Evolutionary conservation across 1,139 yeast species (phyloP).

Genomic region (Hansenula anomala): DNA sequence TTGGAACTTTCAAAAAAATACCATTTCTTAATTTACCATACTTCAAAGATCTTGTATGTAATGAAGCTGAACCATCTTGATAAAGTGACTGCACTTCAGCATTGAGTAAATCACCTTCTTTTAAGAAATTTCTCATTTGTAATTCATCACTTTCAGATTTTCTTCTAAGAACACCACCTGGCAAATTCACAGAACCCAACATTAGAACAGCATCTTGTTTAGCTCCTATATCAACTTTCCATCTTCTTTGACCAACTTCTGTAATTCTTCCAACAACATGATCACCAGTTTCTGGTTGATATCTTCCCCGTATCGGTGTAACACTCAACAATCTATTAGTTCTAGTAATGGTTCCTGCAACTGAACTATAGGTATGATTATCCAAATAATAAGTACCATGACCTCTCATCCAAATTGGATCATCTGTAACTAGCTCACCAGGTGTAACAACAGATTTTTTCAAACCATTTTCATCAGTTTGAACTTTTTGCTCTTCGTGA

Average conservation of each 20-base stretch:
- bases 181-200: slow-evolving; percentile 94
- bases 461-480: slow-evolving; percentile 15
- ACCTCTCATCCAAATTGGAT: slow-evolving; percentile 98
- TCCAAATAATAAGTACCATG: slow-evolving; percentile 88
- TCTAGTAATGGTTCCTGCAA: slow-evolving; percentile 84
- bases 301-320: slow-evolving; percentile 78
- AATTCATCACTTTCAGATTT: slow-evolving; percentile 94
- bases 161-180: slow-evolving; percentile 94
- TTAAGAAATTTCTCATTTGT: slow-evolving; percentile 89
- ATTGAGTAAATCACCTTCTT: slow-evolving; percentile 94
- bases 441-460: slow-evolving; percentile 67
- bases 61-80: slow-evolving; percentile 87
- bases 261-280: slow-evolving; percentile 92
- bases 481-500: slow-evolving; percentile 3
- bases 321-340: slow-evolving; percentile 88
- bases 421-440: slow-evolving; percentile 95
- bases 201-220: slow-evolving; percentile 87
- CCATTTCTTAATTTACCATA: slow-evolving; percentile 96
- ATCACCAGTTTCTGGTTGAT: slow-evolving; percentile 93
- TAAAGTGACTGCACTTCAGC: slow-evolving; percentile 93
- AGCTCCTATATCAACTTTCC: slow-evolving; percentile 97
- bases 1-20: slow-evolving; percentile 71
- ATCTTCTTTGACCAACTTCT: slow-evolving; percentile 88
- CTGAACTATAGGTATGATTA: slow-evolving; percentile 75
- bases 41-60: slow-evolving; percentile 91